Evolutionary conservation across 495 filamentous ascomycete genomes (phyloP).

Genomic region (Tetracladium marchalianum): DNA sequence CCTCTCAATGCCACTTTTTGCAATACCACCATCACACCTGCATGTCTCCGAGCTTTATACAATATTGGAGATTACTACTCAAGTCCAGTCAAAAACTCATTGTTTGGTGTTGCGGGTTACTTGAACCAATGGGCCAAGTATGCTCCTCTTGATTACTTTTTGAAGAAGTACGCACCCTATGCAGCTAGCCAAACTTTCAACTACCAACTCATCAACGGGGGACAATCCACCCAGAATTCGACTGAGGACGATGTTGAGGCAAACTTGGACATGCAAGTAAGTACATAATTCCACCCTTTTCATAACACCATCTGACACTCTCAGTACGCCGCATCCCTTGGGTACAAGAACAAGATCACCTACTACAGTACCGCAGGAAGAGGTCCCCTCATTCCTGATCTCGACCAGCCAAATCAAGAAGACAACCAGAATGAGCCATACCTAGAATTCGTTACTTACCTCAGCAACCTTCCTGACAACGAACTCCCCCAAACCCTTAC

Average conservation of each 20-base stretch:
- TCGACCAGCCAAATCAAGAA: slow-evolving; percentile 29
- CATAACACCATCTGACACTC: too few relatives aligned
- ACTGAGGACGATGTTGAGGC: slow-evolving; percentile 46
- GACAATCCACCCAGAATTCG: slow-evolving; percentile 48
- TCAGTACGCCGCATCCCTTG: slow-evolving; percentile 46
- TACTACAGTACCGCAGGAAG: slow-evolving; percentile 59
- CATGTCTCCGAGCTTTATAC: slow-evolving; percentile 18
- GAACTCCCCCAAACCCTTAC: slow-evolving; percentile 64
- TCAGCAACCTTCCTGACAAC: slow-evolving; percentile 42
- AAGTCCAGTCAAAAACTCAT: slow-evolving; percentile 25
- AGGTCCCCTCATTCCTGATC: slow-evolving; percentile 44
- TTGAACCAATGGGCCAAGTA: slow-evolving; percentile 55
- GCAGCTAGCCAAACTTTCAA: slow-evolving; percentile 37
- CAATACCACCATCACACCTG: slow-evolving; percentile 14
- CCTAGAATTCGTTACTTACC: slow-evolving; percentile 64
- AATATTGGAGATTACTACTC: slow-evolving; percentile 20
- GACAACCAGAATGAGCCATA: slow-evolving; percentile 66
- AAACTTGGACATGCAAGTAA: slow-evolving; percentile 54
- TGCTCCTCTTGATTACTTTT: slow-evolving; percentile 44
- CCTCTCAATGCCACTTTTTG: slow-evolving; percentile 4
- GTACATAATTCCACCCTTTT: too few relatives aligned
- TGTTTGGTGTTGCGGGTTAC: slow-evolving; percentile 57
- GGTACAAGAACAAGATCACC: slow-evolving; percentile 43
- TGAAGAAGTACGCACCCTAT: slow-evolving; percentile 38
- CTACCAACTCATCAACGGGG: slow-evolving; percentile 54